Percentiles rank a stretch among this genome's conserved stretches.
Evolutionary conservation across 306 rosid genomes (phyloP).

Genomic region (Potentilla sterilis): DNA sequence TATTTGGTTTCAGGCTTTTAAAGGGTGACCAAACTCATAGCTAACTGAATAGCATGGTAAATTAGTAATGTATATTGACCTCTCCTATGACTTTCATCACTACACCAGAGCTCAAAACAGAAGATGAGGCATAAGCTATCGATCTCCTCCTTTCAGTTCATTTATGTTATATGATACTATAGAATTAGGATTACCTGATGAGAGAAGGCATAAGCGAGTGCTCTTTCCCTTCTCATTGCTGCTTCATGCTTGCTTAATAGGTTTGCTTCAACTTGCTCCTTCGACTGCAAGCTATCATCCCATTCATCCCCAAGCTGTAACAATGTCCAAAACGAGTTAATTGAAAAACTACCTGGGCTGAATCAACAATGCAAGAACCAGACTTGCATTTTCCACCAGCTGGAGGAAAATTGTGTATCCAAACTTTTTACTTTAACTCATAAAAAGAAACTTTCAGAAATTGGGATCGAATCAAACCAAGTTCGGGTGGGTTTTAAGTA

Average conservation of each 20-base stretch:
- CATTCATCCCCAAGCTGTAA: conserved; percentile 92
- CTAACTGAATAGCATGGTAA: not conserved
- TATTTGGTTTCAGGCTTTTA: not conserved
- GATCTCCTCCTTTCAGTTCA: not conserved
- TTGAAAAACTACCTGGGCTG: not conserved
- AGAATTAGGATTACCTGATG: conserved; percentile 74
- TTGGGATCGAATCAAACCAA: not conserved
- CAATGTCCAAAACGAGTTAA: conserved; percentile 28
- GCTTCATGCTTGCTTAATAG: conserved; percentile 88
- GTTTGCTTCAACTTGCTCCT: conserved; percentile 90
- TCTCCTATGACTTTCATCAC: not conserved
- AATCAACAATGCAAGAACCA: conserved; percentile 5
- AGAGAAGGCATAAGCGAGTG: conserved; percentile 90
- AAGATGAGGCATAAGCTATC: not conserved
- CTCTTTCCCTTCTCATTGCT: conserved; percentile 89
- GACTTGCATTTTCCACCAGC: conserved; percentile 1
- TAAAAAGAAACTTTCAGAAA: not conserved
- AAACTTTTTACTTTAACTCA: not conserved
- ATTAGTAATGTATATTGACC: not conserved
- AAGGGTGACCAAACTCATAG: not conserved
- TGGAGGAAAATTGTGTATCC: not conserved
- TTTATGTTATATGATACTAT: conserved; percentile 1
- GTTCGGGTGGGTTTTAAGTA: not conserved
- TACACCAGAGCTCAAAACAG: not conserved
- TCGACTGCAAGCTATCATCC: conserved; percentile 95